phyloP scores from a whole-genome alignment of 2,329 filamentous ascomycete genomes.

The Huntiella bhutanensis region DNA sequence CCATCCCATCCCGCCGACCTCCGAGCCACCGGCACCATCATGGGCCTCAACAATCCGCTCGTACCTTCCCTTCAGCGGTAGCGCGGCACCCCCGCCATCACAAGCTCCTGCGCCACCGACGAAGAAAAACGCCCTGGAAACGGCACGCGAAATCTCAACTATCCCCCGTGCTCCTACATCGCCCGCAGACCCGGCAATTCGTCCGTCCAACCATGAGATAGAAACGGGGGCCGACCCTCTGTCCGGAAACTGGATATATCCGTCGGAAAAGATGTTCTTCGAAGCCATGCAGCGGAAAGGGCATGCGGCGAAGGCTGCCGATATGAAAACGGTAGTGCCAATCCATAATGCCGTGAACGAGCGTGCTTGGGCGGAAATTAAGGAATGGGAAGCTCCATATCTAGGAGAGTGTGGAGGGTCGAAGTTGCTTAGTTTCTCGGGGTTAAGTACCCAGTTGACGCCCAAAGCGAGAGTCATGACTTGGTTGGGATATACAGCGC shows the following conservation, averaged over 20 bases:
- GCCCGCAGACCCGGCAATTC: slow-evolving; percentile 15
- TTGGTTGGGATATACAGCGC: slow-evolving; percentile 68
- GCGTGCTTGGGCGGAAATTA: slow-evolving; percentile 82
- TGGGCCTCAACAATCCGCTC: slow-evolving; percentile 13
- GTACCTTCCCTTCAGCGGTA: slow-evolving; percentile 23
- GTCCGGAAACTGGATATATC: slow-evolving; percentile 90
- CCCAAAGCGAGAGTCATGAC: slow-evolving; percentile 71
- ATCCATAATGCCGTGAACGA: slow-evolving; percentile 99
- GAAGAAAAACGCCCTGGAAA: slow-evolving; percentile 28
- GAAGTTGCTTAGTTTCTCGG: slow-evolving; percentile 65
- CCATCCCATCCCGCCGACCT: slow-evolving; percentile 15
- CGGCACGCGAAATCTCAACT: slow-evolving; percentile 54
- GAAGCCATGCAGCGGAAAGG: slow-evolving; percentile 88
- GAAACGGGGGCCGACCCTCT: slow-evolving; percentile 52
- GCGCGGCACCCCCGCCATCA: slow-evolving; percentile 9
- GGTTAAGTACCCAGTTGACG: slow-evolving; percentile 49
- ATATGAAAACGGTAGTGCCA: slow-evolving; percentile 84
- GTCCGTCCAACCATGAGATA: slow-evolving; percentile 53
- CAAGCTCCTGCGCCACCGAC: background rate
- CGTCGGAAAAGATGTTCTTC: slow-evolving; percentile 94
- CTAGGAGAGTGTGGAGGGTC: slow-evolving; percentile 50
- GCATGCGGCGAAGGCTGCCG: slow-evolving; percentile 46
- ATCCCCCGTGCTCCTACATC: slow-evolving; percentile 46
- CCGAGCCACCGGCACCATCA: background rate
- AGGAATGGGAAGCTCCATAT: slow-evolving; percentile 65